Percentiles rank a stretch among this genome's conserved stretches.
These are phyloP conservation scores for Acanthamoeba culbertsoni DNA, from an alignment of 208 protist species.

Conservation along the genomic window DNA sequence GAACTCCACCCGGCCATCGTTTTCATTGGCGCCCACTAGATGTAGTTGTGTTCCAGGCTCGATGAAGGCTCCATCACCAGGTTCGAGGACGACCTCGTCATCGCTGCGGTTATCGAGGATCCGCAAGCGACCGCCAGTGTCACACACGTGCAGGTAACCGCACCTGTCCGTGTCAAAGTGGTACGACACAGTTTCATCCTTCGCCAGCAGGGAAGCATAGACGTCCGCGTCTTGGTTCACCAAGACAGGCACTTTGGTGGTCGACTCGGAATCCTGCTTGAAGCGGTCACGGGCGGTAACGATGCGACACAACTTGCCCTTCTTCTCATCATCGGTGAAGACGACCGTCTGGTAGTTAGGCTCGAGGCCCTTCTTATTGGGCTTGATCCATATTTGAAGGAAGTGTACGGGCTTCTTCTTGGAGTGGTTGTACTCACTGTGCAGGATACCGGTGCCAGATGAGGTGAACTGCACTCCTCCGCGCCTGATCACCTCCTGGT, in stretches of 20 bases:
- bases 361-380: slow-evolving; percentile 1
- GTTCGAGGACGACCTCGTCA: background rate
- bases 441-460: slow-evolving; percentile 67
- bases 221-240: slow-evolving; percentile 58
- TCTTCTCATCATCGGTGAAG: slow-evolving; percentile 59
- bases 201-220: slow-evolving; percentile 39
- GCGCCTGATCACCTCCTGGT: slow-evolving; percentile 58
- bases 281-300: background rate
- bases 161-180: background rate
- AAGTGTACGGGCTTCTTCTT: slow-evolving; percentile 46
- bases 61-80: slow-evolving; percentile 46
- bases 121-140: background rate
- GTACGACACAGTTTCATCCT: slow-evolving; percentile 12
- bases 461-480: slow-evolving; percentile 73
- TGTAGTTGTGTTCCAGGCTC: background rate
- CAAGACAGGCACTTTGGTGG: background rate
- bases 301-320: slow-evolving; percentile 52
- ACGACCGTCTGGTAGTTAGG: slow-evolving; percentile 58
- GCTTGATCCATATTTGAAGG: slow-evolving; percentile 71
- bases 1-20: slow-evolving; percentile 38
- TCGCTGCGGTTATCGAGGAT: background rate
- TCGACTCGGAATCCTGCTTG: background rate
- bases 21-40: background rate
- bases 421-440: slow-evolving; percentile 68
- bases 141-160: slow-evolving; percentile 43